phyloP scores from a whole-genome alignment of 2,329 filamentous ascomycete genomes.

The Apiospora rasikravindrae region DNA sequence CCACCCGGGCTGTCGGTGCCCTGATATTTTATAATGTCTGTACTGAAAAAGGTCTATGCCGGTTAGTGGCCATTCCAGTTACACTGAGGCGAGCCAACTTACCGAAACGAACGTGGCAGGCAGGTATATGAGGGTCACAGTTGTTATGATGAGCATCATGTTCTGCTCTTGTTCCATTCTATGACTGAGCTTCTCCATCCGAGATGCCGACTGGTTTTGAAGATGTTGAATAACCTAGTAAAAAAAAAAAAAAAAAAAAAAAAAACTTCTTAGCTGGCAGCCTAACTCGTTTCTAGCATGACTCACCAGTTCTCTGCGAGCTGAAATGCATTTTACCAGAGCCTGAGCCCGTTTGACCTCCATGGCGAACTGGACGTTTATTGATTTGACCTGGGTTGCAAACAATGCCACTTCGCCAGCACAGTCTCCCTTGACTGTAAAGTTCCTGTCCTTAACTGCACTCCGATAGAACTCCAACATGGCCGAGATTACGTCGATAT shows the following conservation, averaged over 20 bases:
- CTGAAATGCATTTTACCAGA: slow-evolving; percentile 40
- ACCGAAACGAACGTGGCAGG: slow-evolving; percentile 44
- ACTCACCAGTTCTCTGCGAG: slow-evolving; percentile 42
- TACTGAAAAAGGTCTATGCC: slow-evolving; percentile 42
- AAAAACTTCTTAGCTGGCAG: slow-evolving; percentile 17
- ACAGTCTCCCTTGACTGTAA: slow-evolving; percentile 29
- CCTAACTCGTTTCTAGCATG: background rate
- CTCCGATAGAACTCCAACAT: slow-evolving; percentile 37
- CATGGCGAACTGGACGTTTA: slow-evolving; percentile 43
- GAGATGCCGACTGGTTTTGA: slow-evolving; percentile 38
- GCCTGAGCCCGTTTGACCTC: slow-evolving; percentile 41
- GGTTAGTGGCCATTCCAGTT: background rate
- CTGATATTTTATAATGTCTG: slow-evolving; percentile 28
- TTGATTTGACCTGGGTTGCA: slow-evolving; percentile 37
- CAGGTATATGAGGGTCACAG: slow-evolving; percentile 41
- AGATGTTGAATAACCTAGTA: slow-evolving; percentile 42
- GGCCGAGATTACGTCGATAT: slow-evolving; percentile 42
- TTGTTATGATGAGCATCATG: slow-evolving; percentile 41
- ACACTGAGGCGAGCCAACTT: slow-evolving; percentile 20
- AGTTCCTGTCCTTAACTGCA: slow-evolving; percentile 31
- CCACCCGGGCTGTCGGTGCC: slow-evolving; percentile 25
- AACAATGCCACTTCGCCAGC: slow-evolving; percentile 35
- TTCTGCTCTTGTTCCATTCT: slow-evolving; percentile 29
- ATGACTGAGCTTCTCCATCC: slow-evolving; percentile 32
- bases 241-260: too few relatives aligned